Conservation (phyloP, 2,329 filamentous ascomycete species). For the Aspergillus sp. region DNA sequence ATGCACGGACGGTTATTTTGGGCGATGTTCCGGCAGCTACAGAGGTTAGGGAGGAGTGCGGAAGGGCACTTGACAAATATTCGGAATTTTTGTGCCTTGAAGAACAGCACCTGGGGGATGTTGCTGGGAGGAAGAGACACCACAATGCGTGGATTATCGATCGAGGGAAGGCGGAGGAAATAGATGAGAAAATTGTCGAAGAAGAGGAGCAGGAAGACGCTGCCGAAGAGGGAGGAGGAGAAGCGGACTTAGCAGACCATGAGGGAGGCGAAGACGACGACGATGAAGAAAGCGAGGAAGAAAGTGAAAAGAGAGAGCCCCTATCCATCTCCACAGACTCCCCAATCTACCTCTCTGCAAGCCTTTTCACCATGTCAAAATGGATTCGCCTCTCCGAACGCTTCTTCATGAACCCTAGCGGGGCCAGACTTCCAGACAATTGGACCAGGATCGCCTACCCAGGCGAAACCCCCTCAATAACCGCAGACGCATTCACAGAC, state of each 20-base stretch:
- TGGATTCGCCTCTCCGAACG: conserved; percentile 60
- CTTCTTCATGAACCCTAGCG: conserved; percentile 67
- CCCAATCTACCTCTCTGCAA: conserved; percentile 42
- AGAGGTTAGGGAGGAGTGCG: conserved; percentile 64
- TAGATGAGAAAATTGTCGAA: conserved; percentile 21
- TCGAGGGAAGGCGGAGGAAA: conserved; percentile 19
- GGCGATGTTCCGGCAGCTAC: conserved; percentile 63
- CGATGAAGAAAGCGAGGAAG: conserved; percentile 20
- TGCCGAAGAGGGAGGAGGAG: background rate
- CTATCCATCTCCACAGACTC: conserved; percentile 2
- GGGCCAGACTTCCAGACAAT: conserved; percentile 53
- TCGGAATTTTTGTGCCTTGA: conserved; percentile 59
- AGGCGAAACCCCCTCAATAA: conserved; percentile 58
- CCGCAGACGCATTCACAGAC: conserved; percentile 68
- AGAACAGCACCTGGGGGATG: conserved; percentile 58
- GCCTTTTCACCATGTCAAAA: conserved; percentile 51
- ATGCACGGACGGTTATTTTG: conserved; percentile 37
- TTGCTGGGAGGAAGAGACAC: conserved; percentile 55
- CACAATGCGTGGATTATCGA: conserved; percentile 61
- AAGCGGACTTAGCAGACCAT: background rate
- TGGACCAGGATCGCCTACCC: conserved; percentile 56
- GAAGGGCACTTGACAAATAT: conserved; percentile 57
- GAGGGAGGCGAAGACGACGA: conserved; percentile 8
- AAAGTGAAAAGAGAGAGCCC: conserved; percentile 20
- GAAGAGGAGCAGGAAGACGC: conserved; percentile 19